phyloP scores from a whole-genome alignment of 331 rosid genomes.

The Rosa hybrid region DNA sequence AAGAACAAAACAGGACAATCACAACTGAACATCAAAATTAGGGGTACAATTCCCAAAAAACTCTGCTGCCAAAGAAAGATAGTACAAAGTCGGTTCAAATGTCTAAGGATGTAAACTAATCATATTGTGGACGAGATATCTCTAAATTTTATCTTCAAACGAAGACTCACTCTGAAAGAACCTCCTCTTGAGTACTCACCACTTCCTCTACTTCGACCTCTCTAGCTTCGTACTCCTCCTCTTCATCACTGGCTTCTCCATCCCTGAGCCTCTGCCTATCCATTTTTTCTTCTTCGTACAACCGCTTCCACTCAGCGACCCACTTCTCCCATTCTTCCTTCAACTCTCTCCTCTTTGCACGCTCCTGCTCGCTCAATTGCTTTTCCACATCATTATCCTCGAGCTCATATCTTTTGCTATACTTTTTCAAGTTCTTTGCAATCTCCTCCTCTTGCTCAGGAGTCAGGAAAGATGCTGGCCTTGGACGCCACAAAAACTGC shows the following conservation, averaged over 20 bases:
- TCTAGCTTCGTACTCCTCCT: conserved; percentile 88
- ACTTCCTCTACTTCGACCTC: conserved; percentile 77
- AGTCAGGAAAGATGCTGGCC: conserved; percentile 72
- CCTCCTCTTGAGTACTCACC: conserved; percentile 50
- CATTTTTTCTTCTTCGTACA: conserved; percentile 63
- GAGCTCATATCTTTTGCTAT: conserved; percentile 83
- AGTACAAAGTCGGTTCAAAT: not conserved
- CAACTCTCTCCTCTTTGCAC: conserved; percentile 63
- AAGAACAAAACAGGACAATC: not conserved
- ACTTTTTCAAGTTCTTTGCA: conserved; percentile 81
- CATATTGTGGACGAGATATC: too few relatives aligned
- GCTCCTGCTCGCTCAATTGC: conserved; percentile 82
- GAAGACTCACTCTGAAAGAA: conserved; percentile 29
- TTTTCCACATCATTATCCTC: conserved; percentile 80
- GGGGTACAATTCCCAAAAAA: not conserved
- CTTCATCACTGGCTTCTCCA: conserved; percentile 87
- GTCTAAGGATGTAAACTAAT: not conserved
- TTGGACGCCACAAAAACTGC: conserved; percentile 88
- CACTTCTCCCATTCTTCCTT: conserved; percentile 88
- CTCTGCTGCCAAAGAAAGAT: not conserved
- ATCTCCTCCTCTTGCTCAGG: conserved; percentile 90
- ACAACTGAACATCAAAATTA: not conserved
- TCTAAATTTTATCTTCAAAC: not conserved
- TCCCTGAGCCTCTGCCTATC: conserved; percentile 62
- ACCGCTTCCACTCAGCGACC: conserved; percentile 65